Evolutionary conservation across 2,329 filamentous ascomycete genomes (phyloP).

Genomic region (Penicillium olsonii): DNA sequence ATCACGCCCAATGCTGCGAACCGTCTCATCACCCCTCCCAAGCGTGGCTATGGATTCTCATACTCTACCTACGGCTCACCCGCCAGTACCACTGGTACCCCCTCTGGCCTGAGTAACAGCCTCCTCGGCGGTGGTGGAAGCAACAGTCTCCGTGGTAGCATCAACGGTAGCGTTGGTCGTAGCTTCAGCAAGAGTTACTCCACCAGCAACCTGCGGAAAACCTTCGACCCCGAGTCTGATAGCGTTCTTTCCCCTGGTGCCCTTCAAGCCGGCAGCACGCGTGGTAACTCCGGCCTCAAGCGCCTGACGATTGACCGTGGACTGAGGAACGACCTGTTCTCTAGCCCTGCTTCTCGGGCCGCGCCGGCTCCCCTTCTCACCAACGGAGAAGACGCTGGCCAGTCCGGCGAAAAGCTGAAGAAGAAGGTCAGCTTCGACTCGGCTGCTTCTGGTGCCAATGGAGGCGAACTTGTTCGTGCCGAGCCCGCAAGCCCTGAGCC

Average conservation of each 20-base stretch:
- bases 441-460: conserved; percentile 49
- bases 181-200: conserved; percentile 85
- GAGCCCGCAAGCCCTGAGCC: conserved; percentile 55
- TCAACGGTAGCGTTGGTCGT: conserved; percentile 62
- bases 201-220: conserved; percentile 79
- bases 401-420: conserved; percentile 46
- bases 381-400: conserved; percentile 44
- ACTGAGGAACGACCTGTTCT: conserved; percentile 68
- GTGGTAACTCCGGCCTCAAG: conserved; percentile 73
- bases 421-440: conserved; percentile 94
- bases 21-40: conserved; percentile 79
- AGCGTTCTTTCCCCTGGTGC: conserved; percentile 84
- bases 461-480: conserved; percentile 56
- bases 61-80: conserved; percentile 91
- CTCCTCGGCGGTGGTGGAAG: conserved; percentile 46
- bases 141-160: conserved; percentile 38
- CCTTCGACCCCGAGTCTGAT: conserved; percentile 73
- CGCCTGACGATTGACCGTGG: conserved; percentile 90
- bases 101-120: conserved; percentile 67
- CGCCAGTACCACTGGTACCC: conserved; percentile 68
- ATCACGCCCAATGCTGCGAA: conserved; percentile 78
- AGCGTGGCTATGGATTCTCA: conserved; percentile 85
- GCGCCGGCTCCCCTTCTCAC: conserved; percentile 27
- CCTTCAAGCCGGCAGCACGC: conserved; percentile 69
- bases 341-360: conserved; percentile 39